phyloP scores from a whole-genome alignment of 106 monocot genomes.

The Amphibolis antarctica region DNA sequence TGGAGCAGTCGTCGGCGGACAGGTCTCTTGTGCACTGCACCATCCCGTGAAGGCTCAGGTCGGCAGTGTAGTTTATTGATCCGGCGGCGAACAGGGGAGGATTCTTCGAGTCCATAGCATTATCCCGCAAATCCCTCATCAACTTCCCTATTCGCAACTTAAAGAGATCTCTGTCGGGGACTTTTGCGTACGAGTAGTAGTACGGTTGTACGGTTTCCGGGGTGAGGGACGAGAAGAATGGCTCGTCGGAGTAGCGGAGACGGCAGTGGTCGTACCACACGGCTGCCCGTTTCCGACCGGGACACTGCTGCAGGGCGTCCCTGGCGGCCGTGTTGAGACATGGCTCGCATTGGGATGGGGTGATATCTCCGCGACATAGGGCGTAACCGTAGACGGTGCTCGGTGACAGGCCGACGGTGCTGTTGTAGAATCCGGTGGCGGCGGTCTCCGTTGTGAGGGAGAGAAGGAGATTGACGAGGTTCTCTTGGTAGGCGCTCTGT shows the following conservation, averaged over 20 bases:
- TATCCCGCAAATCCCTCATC: background rate
- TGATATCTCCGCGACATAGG: slow-evolving; percentile 11
- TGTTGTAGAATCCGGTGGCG: background rate
- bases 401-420: background rate
- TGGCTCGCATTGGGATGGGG: background rate
- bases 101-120: background rate
- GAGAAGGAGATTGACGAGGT: background rate
- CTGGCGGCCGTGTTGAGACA: background rate
- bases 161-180: background rate
- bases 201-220: background rate
- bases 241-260: slow-evolving; percentile 3
- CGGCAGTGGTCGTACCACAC: slow-evolving; percentile 5
- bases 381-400: slow-evolving; percentile 9
- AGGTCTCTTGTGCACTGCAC: slow-evolving; percentile 10
- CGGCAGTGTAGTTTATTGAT: background rate
- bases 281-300: background rate
- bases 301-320: background rate
- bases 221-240: slow-evolving; percentile 6
- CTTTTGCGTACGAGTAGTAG: slow-evolving; percentile 1
- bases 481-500: background rate
- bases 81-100: background rate
- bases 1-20: background rate
- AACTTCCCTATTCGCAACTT: background rate
- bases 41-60: background rate
- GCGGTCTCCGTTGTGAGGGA: background rate